Percentiles rank a stretch among this genome's conserved stretches.
Evolutionary conservation across 129 eudicot genomes (phyloP).

Genomic region (Heracleum sosnowskyi): DNA sequence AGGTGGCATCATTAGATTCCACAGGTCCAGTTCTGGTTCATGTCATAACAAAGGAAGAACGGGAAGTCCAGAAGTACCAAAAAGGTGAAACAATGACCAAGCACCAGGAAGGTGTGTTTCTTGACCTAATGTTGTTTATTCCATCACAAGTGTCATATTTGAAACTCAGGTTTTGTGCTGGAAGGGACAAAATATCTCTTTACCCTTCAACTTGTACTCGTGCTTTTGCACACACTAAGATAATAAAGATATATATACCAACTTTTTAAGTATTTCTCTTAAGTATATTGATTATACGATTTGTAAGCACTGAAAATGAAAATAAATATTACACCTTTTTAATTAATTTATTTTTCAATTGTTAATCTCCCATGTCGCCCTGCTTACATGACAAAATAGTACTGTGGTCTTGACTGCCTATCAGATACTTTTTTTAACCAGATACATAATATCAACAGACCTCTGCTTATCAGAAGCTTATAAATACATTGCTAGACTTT

Average conservation of each 20-base stretch:
- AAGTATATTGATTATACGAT: neutral
- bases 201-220: neutral
- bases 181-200: neutral
- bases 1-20: slow-evolving; percentile 79
- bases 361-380: neutral
- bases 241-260: neutral
- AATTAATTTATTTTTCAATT: neutral
- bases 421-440: neutral
- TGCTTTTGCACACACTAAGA: neutral
- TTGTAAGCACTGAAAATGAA: neutral
- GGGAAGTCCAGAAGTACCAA: slow-evolving; percentile 26
- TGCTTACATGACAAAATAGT: neutral
- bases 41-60: slow-evolving; percentile 66
- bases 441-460: neutral
- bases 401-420: neutral
- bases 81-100: slow-evolving; percentile 19
- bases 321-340: neutral
- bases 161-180: neutral
- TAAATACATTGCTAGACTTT: neutral
- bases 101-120: slow-evolving; percentile 38
- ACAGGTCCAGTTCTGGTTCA: slow-evolving; percentile 91
- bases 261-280: neutral
- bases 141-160: neutral
- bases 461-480: neutral
- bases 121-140: slow-evolving; percentile 2